Evolutionary conservation across 371 early-diverging fungal species (phyloP).

Genomic region (Syncephalastrum monosporum): DNA sequence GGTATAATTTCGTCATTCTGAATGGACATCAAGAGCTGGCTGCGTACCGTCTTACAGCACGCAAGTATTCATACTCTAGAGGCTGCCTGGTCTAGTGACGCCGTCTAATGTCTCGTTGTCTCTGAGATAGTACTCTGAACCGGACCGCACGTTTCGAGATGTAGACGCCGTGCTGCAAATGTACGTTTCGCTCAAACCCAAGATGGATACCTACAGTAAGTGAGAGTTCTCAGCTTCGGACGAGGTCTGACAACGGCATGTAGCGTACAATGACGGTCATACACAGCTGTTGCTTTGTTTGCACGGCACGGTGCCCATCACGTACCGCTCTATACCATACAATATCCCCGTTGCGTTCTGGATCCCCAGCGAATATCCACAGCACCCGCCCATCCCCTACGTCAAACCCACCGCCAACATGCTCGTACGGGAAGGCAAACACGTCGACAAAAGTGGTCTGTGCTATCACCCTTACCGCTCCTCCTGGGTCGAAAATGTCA

Average conservation of each 20-base stretch:
- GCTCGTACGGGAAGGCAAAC: constrained; percentile 77
- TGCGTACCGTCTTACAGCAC: constrained; percentile 30
- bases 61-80: constrained; percentile 8
- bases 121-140: constrained; percentile 58
- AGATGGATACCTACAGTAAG: constrained; percentile 75
- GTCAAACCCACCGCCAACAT: constrained; percentile 89
- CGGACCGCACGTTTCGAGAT: constrained; percentile 68
- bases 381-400: constrained; percentile 75
- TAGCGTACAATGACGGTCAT: constrained; percentile 73
- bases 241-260: neutral
- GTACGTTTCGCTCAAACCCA: constrained; percentile 65
- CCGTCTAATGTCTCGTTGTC: neutral
- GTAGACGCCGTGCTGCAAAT: constrained; percentile 66
- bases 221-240: neutral
- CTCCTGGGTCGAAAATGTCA: constrained; percentile 51
- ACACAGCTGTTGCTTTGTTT: constrained; percentile 73
- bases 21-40: constrained; percentile 28
- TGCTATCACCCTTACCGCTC: constrained; percentile 83
- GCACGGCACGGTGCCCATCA: constrained; percentile 86
- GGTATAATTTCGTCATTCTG: neutral
- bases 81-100: too few species aligned
- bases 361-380: constrained; percentile 85
- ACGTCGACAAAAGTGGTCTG: constrained; percentile 83
- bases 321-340: constrained; percentile 78
- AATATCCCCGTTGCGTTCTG: constrained; percentile 92